These are phyloP conservation scores for Fraxinus velutina DNA, from an alignment of 305 asterid genomes.

Conservation along the genomic window DNA sequence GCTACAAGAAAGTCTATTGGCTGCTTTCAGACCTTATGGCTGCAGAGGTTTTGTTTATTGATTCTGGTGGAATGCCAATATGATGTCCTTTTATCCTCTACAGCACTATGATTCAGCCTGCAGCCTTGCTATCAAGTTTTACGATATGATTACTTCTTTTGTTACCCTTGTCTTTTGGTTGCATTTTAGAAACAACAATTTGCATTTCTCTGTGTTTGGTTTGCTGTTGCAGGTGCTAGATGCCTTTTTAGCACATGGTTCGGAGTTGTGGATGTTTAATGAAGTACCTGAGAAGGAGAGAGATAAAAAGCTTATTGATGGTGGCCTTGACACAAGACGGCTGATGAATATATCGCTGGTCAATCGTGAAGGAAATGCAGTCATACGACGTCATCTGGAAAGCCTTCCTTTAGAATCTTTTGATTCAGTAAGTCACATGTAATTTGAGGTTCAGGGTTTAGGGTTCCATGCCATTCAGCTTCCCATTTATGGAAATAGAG, in stretches of 20 bases:
- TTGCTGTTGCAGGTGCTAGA: slow-evolving; percentile 65
- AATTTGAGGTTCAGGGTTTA: neutral
- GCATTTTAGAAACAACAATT: slow-evolving; percentile 18
- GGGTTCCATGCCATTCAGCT: no score
- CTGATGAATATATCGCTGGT: slow-evolving; percentile 66
- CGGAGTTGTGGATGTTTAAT: slow-evolving; percentile 95
- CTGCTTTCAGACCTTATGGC: slow-evolving; percentile 37
- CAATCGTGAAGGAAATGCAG: slow-evolving; percentile 92
- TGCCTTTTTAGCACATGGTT: slow-evolving; percentile 74
- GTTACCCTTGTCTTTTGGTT: neutral
- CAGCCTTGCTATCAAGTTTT: slow-evolving; percentile 22
- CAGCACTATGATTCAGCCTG: slow-evolving; percentile 17
- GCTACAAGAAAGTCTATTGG: slow-evolving; percentile 35
- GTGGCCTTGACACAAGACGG: slow-evolving; percentile 71
- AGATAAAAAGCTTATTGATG: slow-evolving; percentile 70
- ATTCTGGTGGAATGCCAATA: slow-evolving; percentile 29
- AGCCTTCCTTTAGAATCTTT: slow-evolving; percentile 89
- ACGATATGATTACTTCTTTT: slow-evolving; percentile 23
- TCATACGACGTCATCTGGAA: slow-evolving; percentile 80
- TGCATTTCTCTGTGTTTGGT: neutral
- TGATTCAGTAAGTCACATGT: slow-evolving; percentile 61
- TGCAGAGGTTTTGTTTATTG: slow-evolving; percentile 25
- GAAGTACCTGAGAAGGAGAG: slow-evolving; percentile 75
- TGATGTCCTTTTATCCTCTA: slow-evolving; percentile 30
- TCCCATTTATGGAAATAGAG: no score